A percentile compares a stretch with the other conserved stretches of the same genome.
Evolutionary conservation across 73 alveolate species (phyloP).

Genomic region (Breviolum minutum): DNA sequence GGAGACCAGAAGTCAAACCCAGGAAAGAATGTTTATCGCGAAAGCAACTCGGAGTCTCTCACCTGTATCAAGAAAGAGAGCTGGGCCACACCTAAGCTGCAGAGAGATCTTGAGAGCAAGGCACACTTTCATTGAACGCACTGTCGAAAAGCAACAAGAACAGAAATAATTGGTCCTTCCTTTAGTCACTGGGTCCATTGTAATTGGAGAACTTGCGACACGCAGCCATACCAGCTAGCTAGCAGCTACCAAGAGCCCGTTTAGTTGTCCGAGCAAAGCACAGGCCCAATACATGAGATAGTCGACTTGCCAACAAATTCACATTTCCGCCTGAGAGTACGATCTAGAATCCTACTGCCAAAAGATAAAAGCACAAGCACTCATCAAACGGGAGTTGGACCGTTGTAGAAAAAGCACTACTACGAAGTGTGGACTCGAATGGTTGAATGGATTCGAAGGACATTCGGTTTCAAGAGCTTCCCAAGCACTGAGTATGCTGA

Average conservation of each 20-base stretch:
- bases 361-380: too few species aligned
- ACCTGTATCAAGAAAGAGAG: constrained; percentile 44
- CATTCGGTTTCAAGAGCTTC: too few species aligned
- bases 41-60: too few species aligned
- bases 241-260: not conserved
- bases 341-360: too few species aligned
- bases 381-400: too few species aligned
- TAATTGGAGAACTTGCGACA: too few species aligned
- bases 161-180: not conserved
- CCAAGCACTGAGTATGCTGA: not conserved
- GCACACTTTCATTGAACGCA: not conserved
- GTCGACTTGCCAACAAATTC: constrained; percentile 16
- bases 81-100: constrained; percentile 22
- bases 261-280: not conserved
- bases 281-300: constrained; percentile 50
- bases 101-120: not conserved
- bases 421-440: too few species aligned
- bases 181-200: too few species aligned
- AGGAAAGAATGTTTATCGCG: not conserved
- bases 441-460: too few species aligned
- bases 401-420: too few species aligned
- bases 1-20: not conserved
- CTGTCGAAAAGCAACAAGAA: not conserved
- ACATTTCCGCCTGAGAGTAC: constrained; percentile 21
- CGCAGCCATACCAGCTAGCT: not conserved